These are phyloP conservation scores for Tremella yokohamensis DNA, from an alignment of 768 basidiomycete genomes.

Conservation along the genomic window DNA sequence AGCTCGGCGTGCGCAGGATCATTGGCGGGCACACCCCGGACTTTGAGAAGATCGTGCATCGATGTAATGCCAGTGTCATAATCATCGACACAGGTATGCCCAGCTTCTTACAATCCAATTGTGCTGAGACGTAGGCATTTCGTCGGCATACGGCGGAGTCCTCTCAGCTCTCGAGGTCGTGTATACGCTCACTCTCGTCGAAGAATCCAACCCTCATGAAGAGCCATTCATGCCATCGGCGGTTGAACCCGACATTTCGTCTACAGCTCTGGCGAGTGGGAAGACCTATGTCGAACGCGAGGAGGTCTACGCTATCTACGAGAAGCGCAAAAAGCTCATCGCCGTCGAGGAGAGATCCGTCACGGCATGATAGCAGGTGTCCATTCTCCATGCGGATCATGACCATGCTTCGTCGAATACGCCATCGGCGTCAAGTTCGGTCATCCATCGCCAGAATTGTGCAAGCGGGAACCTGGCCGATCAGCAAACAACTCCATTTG, in stretches of 20 bases:
- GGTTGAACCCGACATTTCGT: background rate
- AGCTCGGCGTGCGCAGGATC: constrained; percentile 76
- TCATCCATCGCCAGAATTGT: constrained; percentile 51
- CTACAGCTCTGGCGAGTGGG: constrained; percentile 12
- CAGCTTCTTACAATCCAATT: background rate
- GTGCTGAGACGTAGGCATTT: constrained; percentile 62
- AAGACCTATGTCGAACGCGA: constrained; percentile 31
- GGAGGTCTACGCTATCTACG: constrained; percentile 37
- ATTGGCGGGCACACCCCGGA: constrained; percentile 92
- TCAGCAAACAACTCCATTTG: background rate
- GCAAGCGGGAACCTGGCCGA: constrained; percentile 73
- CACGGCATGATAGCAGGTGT: background rate
- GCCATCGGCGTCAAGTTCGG: constrained; percentile 41
- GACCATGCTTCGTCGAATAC: constrained; percentile 43
- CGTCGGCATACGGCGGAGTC: constrained; percentile 89
- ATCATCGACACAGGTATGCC: constrained; percentile 85
- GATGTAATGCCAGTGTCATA: constrained; percentile 87
- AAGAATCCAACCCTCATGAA: constrained; percentile 27
- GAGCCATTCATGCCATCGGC: constrained; percentile 28
- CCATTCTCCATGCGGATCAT: constrained; percentile 3
- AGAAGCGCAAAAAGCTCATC: constrained; percentile 15
- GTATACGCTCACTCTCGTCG: constrained; percentile 70
- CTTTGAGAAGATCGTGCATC: constrained; percentile 77
- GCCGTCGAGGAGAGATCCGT: constrained; percentile 22
- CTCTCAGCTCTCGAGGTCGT: constrained; percentile 82